Base-by-base conservation (phyloP, 1,284 basidiomycete species). In the Pseudozyma hubeiensis region DNA sequence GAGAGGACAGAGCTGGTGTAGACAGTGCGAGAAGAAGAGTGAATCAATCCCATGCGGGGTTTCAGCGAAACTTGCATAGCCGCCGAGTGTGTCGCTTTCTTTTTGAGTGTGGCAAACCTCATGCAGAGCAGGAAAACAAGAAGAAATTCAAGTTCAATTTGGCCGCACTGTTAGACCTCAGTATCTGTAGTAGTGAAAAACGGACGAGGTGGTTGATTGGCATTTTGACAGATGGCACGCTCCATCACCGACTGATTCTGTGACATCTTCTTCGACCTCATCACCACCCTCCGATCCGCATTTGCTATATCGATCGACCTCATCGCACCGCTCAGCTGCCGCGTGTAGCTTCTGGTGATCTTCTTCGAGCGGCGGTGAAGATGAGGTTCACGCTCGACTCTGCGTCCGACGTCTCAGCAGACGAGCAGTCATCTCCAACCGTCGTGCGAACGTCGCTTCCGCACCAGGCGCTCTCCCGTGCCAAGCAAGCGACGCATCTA, bases 301-400 rank as follows among this genome's bases (percentile, higher is more conserved):
- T 37, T 37, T 37, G 35, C 14, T 37, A 14, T 37, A 14, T 10
- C 9, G 14, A 37, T 37, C 35, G 35, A 37, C 24, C 24, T 24
- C 24, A 24, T 24, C 14, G 40, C 11, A 41, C 40, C 17, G 5
- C 17, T 44, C 16, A 44, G 14, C 16, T 19, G 17, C 34, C 41
- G 35, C 8, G 7, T 4, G 14, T 19, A 40, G 14, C 5, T 7
- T 19, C 8, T 7, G 24, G 33, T 9, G 53, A 46, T 19, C 9
- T 6, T 16, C 19, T 37, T 34, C 13, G 17, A 35, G 33, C 17
- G 7, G 11, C 10, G 17, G 16, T 11, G 24, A 46, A 17, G 24
- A 73, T 73, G 70, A 40, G 61, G 51, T 61, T 73, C 64, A 67
- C 44, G 7, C 56, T 67, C 43, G 70, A 73, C 37, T 67, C 64